Evolutionary conservation across 257 asterid genomes (phyloP), one percentile per base, ranked within the genome.

Genomic region (Solanum rostratum): DNA sequence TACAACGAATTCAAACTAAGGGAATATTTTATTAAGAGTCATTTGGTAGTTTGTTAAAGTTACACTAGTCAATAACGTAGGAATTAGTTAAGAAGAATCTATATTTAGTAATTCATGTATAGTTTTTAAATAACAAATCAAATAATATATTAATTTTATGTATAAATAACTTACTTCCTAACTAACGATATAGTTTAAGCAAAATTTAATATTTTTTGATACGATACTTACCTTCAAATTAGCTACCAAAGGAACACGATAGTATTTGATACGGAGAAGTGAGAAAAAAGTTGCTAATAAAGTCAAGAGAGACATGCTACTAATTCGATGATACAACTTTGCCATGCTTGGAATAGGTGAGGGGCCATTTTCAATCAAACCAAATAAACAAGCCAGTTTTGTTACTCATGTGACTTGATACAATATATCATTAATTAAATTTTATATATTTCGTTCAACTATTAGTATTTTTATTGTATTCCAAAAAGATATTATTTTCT

Each of bases 281-380:
- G 24, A 74, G 81, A 41, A 76, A 49, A 49, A 4, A 16, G 15
- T 27, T 76, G 16, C 60, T 27, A 76, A 2, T 24, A 76, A 49
- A 49, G 82, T 50, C 82, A 74, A 71, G 46, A 16, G 45, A 78
- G 63, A 49, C 62, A 76, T 76, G 18, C 45, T 76, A 50, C 62
- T 8, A 49, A 76, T 15, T 78, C 29, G 82, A 78, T 78, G 82
- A 78, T 78, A 78, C 63, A 20, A 74, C n/a, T 20, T 79, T 27
- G 70, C 57, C 84, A 59, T 59, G 82, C 82, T 37, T 43, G 66
- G 78, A 83, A 81, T 84, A 46, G 88, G 79, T 85, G 80, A 24
- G 54, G 73, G 81, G 83, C 84, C 84, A 85, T 85, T 68, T 83
- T 89, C 90, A 85, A 63, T 69, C 84, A 70, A 62, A 59, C 80